These are phyloP conservation scores for Brassica cretica DNA, from an alignment of 345 rosid genomes.

Conservation along the genomic window DNA sequence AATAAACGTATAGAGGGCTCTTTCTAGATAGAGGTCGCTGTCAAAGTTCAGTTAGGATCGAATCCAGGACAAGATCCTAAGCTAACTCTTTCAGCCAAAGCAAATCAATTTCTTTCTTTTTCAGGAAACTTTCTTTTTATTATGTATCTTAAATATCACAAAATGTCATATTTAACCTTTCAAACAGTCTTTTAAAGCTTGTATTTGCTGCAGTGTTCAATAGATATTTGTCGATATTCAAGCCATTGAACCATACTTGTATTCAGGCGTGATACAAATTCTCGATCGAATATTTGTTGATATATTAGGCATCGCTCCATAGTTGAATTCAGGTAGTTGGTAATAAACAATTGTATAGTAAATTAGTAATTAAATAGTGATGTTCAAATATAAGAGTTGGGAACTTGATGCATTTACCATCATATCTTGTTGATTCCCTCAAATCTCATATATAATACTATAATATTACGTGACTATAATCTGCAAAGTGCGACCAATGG, in stretches of 20 bases:
- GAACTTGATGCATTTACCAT: slow-evolving; percentile 16
- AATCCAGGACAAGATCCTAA: slow-evolving; percentile 44
- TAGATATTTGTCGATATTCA: neutral
- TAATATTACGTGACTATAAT: neutral
- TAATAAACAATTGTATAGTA: neutral
- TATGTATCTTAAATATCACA: neutral
- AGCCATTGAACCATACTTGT: neutral
- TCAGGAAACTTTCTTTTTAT: slow-evolving; percentile 23
- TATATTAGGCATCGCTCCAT: neutral
- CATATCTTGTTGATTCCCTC: slow-evolving; percentile 1
- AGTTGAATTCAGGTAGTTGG: neutral
- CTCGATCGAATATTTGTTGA: neutral
- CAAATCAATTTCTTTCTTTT: slow-evolving; percentile 39
- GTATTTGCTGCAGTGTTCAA: neutral
- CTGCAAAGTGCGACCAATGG: slow-evolving; percentile 26
- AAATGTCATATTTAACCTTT: slow-evolving; percentile 2
- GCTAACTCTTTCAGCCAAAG: slow-evolving; percentile 44
- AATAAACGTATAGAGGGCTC: slow-evolving; percentile 25
- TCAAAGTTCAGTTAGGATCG: slow-evolving; percentile 39
- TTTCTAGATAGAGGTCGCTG: slow-evolving; percentile 43
- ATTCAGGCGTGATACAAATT: neutral
- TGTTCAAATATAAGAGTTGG: slow-evolving; percentile 1
- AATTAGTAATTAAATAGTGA: neutral
- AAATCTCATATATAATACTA: neutral
- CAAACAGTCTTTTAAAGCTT: neutral